Evolutionary conservation across 1,139 yeast species (phyloP), one percentile per base, ranked within the genome.

Genomic region (Scheffersomyces illinoinensis): DNA sequence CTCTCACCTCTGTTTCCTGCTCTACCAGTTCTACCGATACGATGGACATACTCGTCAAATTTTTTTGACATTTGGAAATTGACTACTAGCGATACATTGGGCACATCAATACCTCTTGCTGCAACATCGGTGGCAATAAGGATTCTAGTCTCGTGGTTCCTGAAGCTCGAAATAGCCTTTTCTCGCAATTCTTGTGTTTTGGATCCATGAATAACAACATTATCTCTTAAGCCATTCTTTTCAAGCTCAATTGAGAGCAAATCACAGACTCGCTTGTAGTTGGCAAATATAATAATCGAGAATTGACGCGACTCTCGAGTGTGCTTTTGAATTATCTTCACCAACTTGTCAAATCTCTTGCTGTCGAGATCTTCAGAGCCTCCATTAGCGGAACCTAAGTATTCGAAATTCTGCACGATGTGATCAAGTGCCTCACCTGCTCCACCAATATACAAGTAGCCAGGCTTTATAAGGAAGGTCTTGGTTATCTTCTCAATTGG

Each of bases 21-120:
- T 77, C 99, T 87, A 54, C 97, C 98, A 23, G 98, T 93, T 82
- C 99, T 89, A 61, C 99, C 99, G 66, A 93, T 90, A 74, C 97
- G 87, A 74, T 95, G 99, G 56, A 93, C 86, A 71, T 93, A 93
- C 63, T 90, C 89, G 18, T 93, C 86, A 48, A 88, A 85, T 53
- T 81, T 80, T 60, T 81, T 84, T 17, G 93, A 78, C 96, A 93
- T 90, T 68, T 93, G 97, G 69, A 83, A 93, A 72, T 95, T 95
- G 18, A 93, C 75, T 7, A 95, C 98, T 53, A 93, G 73, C 0
- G 96, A 85, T 10, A 95, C 97, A 66, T 91, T 85, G 0, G 95
- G 90, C 47, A 95, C 96, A 66, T 86, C 86, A 55, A 95, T 88
- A 68, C 99, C 98, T 77, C 98, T 87, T 3, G 98, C 98, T 63